These are phyloP conservation scores for Verticillium nubilum DNA, from an alignment of 2,329 filamentous ascomycete genomes.

Conservation along the genomic window DNA sequence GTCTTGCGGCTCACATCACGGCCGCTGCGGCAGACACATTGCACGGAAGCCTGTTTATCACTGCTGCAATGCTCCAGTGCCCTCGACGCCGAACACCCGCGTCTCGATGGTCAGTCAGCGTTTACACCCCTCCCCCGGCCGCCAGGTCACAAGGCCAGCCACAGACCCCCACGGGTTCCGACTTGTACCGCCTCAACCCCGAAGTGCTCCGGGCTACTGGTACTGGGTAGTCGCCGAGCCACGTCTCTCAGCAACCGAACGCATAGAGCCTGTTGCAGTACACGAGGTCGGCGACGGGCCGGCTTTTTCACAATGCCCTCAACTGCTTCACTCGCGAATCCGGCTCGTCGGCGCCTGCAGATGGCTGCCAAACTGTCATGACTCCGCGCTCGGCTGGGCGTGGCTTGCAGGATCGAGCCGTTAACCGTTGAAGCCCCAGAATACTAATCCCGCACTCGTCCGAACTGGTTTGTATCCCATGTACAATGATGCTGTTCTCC, in stretches of 20 bases:
- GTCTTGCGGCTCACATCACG: background rate
- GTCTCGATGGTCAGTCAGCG: background rate
- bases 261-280: background rate
- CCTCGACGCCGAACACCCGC: background rate
- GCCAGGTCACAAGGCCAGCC: background rate
- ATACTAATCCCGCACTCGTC: background rate
- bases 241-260: background rate
- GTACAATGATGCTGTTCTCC: background rate
- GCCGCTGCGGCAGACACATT: background rate
- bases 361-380: background rate
- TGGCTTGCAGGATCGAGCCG: background rate
- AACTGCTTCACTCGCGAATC: background rate
- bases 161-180: background rate
- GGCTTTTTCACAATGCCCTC: slow-evolving; percentile 1
- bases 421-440: background rate
- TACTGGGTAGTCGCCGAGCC: background rate
- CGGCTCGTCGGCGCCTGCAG: background rate
- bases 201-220: background rate
- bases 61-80: too few species aligned
- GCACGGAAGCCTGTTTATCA: background rate
- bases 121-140: background rate
- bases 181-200: background rate
- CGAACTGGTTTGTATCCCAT: background rate
- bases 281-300: background rate
- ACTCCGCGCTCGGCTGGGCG: background rate